Conservation (phyloP, 2,329 filamentous ascomycete species). For the Chaetomium strumarium region DNA sequence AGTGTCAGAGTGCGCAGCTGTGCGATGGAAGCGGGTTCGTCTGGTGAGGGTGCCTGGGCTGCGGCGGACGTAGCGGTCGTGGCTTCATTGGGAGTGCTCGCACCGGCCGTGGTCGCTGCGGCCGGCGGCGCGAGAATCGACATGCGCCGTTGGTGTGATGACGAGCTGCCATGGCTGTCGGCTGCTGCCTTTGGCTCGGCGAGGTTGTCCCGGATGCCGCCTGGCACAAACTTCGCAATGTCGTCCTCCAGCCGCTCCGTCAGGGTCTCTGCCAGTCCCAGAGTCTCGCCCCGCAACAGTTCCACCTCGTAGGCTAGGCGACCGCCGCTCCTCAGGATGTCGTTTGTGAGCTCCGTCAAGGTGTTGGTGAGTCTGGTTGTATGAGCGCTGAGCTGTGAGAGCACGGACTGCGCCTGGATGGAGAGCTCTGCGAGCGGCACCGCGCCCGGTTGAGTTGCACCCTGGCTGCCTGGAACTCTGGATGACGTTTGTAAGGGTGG, state of each 20-base stretch:
- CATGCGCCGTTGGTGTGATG: slow-evolving; percentile 21
- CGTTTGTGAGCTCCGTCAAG: slow-evolving; percentile 86
- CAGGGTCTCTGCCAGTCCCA: slow-evolving; percentile 73
- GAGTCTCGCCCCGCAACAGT: slow-evolving; percentile 79
- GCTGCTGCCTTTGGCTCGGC: slow-evolving; percentile 19
- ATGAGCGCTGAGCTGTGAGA: slow-evolving; percentile 83
- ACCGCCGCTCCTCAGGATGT: slow-evolving; percentile 84
- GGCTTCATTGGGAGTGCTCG: slow-evolving; percentile 4
- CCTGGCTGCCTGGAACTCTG: slow-evolving; percentile 21
- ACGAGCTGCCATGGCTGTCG: not conserved
- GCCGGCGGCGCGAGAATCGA: slow-evolving; percentile 19
- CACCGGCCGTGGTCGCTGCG: not conserved
- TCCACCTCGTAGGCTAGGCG: slow-evolving; percentile 92
- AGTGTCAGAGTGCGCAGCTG: slow-evolving; percentile 77
- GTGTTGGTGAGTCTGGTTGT: slow-evolving; percentile 75
- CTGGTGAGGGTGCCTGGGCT: slow-evolving; percentile 21
- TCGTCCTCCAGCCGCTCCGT: slow-evolving; percentile 66
- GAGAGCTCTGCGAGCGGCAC: slow-evolving; percentile 71
- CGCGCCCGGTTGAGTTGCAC: slow-evolving; percentile 27
- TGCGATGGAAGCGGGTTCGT: slow-evolving; percentile 63
- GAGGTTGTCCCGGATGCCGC: slow-evolving; percentile 35
- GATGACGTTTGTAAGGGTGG: slow-evolving; percentile 54
- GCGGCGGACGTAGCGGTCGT: slow-evolving; percentile 10
- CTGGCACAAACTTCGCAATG: slow-evolving; percentile 64
- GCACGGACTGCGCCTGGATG: slow-evolving; percentile 72